Conservation (phyloP, 345 rosid species). For the Sonneratia caseolaris region DNA sequence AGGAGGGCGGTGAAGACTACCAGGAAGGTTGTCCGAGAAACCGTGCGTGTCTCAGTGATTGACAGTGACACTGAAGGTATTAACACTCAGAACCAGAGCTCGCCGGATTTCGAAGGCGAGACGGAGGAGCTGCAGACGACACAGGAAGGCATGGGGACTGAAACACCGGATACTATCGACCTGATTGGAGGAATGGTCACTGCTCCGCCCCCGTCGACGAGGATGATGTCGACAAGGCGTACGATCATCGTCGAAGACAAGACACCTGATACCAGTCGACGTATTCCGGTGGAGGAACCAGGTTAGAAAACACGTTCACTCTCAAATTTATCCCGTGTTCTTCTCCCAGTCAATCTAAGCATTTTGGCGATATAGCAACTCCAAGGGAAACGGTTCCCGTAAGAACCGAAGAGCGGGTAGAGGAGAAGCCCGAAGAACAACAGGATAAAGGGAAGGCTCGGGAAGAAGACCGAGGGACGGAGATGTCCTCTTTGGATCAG, state of each 20-base stretch:
- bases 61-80: constrained; percentile 11
- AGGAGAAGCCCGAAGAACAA: not conserved
- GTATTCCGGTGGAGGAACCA: not conserved
- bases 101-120: not conserved
- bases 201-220: not conserved
- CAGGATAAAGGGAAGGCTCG: not conserved
- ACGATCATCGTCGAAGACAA: constrained; percentile 8
- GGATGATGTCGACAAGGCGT: not conserved
- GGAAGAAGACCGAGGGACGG: not conserved
- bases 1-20: constrained; percentile 22
- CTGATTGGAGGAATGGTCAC: not conserved
- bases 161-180: not conserved
- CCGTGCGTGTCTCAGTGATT: constrained; percentile 21
- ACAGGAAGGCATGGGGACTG: not conserved
- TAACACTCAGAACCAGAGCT: not conserved
- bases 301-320: not conserved
- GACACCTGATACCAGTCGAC: not conserved
- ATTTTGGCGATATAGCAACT: not conserved
- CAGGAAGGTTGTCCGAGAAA: constrained; percentile 30
- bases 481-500: not conserved
- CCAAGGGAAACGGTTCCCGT: not conserved
- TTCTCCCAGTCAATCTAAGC: not conserved
- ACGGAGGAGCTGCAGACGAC: not conserved
- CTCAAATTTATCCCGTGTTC: no score
- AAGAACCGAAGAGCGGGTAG: not conserved